Evolutionary conservation across 306 rosid genomes (phyloP).

Genomic region (Mimosa pudica): DNA sequence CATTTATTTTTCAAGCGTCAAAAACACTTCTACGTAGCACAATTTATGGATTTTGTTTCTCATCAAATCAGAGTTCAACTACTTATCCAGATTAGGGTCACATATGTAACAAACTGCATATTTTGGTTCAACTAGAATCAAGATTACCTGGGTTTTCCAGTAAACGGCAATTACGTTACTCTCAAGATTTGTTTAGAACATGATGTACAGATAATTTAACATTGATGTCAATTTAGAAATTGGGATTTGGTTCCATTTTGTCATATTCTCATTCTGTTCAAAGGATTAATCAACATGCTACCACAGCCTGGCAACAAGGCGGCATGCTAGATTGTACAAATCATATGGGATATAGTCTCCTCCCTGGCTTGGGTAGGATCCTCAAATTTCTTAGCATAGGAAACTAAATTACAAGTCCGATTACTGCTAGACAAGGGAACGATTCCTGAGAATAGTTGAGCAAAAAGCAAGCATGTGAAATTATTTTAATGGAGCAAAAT

Average conservation of each 20-base stretch:
- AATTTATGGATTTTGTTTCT: not conserved
- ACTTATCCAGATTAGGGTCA: not conserved
- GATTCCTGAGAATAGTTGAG: slow-evolving; percentile 3
- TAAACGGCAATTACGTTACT: not conserved
- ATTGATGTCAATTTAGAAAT: not conserved
- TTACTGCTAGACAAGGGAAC: not conserved
- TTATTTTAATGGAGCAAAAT: not conserved
- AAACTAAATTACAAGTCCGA: not conserved
- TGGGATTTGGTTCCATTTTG: not conserved
- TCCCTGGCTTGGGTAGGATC: not conserved
- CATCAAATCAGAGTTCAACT: not conserved
- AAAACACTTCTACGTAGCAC: not conserved
- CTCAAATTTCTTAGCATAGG: not conserved
- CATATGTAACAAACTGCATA: not conserved
- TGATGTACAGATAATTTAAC: not conserved
- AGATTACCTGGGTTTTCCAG: not conserved
- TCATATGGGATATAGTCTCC: not conserved
- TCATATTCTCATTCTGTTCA: not conserved
- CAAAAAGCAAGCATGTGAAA: not conserved
- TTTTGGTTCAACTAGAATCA: not conserved
- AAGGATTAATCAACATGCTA: not conserved
- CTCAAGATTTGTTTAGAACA: not conserved
- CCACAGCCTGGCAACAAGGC: not conserved
- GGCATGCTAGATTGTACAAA: not conserved
- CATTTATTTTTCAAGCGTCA: not conserved